Evolutionary conservation across 108 stramenopile genomes (phyloP).

Genomic region (Cyclotella distinguenda): DNA sequence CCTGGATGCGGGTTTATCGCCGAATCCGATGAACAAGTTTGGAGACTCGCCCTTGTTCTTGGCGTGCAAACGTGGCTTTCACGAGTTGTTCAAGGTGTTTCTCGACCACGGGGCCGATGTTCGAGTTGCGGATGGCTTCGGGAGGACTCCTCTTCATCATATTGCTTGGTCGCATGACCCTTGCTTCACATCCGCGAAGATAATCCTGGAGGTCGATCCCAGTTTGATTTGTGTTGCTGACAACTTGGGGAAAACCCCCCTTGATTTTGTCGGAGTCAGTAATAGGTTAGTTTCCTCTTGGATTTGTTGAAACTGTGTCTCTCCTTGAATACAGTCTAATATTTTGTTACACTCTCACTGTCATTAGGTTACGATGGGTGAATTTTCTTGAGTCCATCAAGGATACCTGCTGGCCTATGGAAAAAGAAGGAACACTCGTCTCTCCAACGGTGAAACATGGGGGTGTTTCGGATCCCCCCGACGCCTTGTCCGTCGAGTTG

Average conservation of each 20-base stretch:
- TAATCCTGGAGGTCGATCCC: slow-evolving; percentile 21
- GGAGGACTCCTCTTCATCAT: slow-evolving; percentile 44
- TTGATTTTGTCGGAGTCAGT: slow-evolving; percentile 35
- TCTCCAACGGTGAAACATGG: neutral
- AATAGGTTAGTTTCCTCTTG: slow-evolving; percentile 2
- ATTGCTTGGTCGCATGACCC: slow-evolving; percentile 42
- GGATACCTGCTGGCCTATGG: slow-evolving; percentile 1
- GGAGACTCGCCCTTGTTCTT: slow-evolving; percentile 48
- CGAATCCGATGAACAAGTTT: slow-evolving; percentile 44
- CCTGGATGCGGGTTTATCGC: slow-evolving; percentile 39
- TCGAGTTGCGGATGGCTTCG: slow-evolving; percentile 39
- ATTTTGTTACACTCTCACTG: too few species aligned
- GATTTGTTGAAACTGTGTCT: too few species aligned
- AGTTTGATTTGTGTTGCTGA: slow-evolving; percentile 38
- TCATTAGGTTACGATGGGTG: neutral
- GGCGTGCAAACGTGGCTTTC: slow-evolving; percentile 38
- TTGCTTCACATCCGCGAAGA: slow-evolving; percentile 18
- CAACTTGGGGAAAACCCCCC: slow-evolving; percentile 35
- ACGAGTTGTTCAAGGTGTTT: slow-evolving; percentile 31
- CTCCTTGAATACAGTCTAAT: too few species aligned
- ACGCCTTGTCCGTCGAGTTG: neutral
- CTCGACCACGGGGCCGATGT: slow-evolving; percentile 43
- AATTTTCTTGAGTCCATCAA: slow-evolving; percentile 4
- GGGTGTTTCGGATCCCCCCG: neutral
- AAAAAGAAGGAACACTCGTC: neutral